These are phyloP conservation scores for Kodamaea jinghongensis DNA, from an alignment of 805 yeast species.

Conservation along the genomic window DNA sequence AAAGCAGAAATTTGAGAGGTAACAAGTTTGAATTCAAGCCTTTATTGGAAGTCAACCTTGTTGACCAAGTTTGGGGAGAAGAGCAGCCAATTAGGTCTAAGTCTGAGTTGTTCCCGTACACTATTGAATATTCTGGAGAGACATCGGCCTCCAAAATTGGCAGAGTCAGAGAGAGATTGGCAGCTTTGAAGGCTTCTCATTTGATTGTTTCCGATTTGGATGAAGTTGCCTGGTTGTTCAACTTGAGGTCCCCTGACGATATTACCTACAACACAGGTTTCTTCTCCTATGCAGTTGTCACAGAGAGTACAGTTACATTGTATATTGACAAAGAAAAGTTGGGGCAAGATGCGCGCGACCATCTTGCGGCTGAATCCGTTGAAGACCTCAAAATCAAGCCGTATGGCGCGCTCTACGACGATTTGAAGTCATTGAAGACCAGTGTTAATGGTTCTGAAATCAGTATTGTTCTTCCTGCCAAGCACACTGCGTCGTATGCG, in stretches of 20 bases:
- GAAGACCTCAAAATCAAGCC: constrained; percentile 39
- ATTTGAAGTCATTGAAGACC: constrained; percentile 34
- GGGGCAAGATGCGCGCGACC: constrained; percentile 24
- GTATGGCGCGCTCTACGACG: constrained; percentile 60
- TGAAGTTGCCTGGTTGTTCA: constrained; percentile 89
- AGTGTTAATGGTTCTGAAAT: constrained; percentile 16
- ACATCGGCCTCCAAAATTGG: constrained; percentile 27
- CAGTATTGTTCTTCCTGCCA: constrained; percentile 32
- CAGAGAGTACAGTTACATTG: constrained; percentile 38
- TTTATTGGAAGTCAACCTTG: constrained; percentile 26
- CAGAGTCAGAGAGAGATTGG: constrained; percentile 31
- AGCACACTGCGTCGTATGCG: constrained; percentile 30
- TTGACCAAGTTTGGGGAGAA: constrained; percentile 38
- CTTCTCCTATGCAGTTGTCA: constrained; percentile 56
- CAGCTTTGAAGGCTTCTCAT: constrained; percentile 17
- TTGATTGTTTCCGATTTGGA: constrained; percentile 73
- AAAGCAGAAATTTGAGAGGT: constrained; percentile 17
- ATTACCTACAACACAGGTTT: constrained; percentile 86
- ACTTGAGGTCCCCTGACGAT: constrained; percentile 73
- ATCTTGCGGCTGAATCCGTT: constrained; percentile 23
- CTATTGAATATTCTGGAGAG: constrained; percentile 34
- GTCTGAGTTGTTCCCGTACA: constrained; percentile 31
- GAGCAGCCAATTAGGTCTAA: constrained; percentile 34
- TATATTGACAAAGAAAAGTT: constrained; percentile 53
- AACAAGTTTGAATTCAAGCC: constrained; percentile 31